Evolutionary conservation across 495 filamentous ascomycete species (phyloP).

Genomic region (Penicillium malachiteum): DNA sequence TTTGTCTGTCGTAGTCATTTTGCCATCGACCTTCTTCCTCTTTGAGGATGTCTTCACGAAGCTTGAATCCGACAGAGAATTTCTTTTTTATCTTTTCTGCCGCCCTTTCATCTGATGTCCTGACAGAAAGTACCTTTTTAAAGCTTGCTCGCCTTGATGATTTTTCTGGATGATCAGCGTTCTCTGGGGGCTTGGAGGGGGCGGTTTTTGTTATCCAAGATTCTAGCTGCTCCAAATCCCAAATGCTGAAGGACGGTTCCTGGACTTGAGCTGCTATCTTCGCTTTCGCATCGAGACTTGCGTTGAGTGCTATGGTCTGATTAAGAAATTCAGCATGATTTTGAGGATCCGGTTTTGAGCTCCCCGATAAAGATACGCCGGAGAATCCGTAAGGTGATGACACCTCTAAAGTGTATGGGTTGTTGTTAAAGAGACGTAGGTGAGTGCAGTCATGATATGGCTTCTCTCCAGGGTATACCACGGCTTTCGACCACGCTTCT

Average conservation of each 20-base stretch:
- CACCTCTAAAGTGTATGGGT: slow-evolving; percentile 32
- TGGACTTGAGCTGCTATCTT: slow-evolving; percentile 34
- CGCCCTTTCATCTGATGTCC: background rate
- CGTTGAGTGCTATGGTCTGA: slow-evolving; percentile 29
- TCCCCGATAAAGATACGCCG: slow-evolving; percentile 9
- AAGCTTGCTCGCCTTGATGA: slow-evolving; percentile 27
- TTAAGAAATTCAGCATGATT: slow-evolving; percentile 28
- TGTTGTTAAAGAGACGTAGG: slow-evolving; percentile 20
- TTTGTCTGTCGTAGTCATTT: background rate
- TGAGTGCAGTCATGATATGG: slow-evolving; percentile 35
- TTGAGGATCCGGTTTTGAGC: slow-evolving; percentile 15
- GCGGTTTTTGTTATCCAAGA: slow-evolving; percentile 23
- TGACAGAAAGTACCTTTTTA: background rate
- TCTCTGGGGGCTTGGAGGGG: slow-evolving; percentile 7
- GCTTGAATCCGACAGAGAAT: background rate
- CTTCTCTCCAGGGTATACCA: slow-evolving; percentile 50
- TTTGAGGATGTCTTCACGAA: background rate
- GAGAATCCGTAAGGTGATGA: slow-evolving; percentile 25
- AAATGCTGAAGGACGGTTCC: slow-evolving; percentile 42
- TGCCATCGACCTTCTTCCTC: slow-evolving; percentile 1
- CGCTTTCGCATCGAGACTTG: slow-evolving; percentile 36
- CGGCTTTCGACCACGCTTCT: slow-evolving; percentile 44
- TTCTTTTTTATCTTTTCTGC: background rate
- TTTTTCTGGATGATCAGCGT: background rate
- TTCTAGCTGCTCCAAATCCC: slow-evolving; percentile 27